phyloP scores from a whole-genome alignment of 495 filamentous ascomycete species.

The Letharia columbiana region DNA sequence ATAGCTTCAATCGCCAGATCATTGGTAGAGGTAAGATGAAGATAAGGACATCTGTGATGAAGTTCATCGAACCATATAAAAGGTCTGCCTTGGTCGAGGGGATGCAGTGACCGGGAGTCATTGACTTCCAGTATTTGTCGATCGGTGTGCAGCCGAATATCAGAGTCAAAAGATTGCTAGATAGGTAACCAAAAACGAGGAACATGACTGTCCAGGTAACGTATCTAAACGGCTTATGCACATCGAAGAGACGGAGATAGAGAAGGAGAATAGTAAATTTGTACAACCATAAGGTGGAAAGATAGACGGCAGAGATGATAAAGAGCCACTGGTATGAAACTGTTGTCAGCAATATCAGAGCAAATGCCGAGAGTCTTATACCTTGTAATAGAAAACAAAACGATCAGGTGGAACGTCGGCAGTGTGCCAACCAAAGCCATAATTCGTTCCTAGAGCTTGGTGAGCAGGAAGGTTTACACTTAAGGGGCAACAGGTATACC shows the following conservation, averaged over 20 bases:
- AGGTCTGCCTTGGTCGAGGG: conserved; percentile 30
- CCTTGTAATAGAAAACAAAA: background rate
- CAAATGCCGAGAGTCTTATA: background rate
- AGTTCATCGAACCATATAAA: conserved; percentile 32
- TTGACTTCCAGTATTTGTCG: conserved; percentile 27
- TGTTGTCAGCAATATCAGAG: background rate
- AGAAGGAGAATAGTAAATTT: conserved; percentile 34
- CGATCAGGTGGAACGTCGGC: background rate
- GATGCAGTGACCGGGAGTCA: conserved; percentile 32
- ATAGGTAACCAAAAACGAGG: conserved; percentile 36
- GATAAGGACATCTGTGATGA: conserved; percentile 34
- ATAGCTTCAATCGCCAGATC: conserved; percentile 34
- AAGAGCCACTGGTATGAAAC: conserved; percentile 29
- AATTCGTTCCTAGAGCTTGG: background rate
- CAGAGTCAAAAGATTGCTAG: conserved; percentile 34
- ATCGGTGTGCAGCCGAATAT: conserved; percentile 35
- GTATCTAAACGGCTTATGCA: conserved; percentile 32
- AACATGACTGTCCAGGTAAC: conserved; percentile 34
- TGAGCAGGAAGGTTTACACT: background rate
- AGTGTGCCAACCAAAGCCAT: background rate
- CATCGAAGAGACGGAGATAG: conserved; percentile 35
- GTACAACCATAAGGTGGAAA: conserved; percentile 33
- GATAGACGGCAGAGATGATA: conserved; percentile 33
- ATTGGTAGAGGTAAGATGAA: conserved; percentile 33
- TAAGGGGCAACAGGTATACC: conserved; percentile 12